Conservation (phyloP, 768 basidiomycete genomes). For the Piloderma croceum region DNA sequence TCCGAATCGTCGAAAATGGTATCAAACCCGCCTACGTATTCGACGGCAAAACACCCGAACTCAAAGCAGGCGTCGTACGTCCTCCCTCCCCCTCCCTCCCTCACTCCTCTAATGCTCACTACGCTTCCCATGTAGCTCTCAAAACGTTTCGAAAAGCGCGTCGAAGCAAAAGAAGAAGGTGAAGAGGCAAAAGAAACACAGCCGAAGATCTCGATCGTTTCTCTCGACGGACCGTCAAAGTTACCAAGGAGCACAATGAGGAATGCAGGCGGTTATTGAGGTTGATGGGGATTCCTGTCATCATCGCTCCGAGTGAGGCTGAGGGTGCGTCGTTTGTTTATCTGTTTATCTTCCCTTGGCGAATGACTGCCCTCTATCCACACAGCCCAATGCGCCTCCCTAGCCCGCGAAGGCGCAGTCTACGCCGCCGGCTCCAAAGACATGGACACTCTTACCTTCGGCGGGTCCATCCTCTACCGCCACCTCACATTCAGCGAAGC, state of each 20-base stretch:
- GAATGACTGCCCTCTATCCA: too few species aligned
- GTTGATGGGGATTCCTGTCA: slow-evolving; percentile 96
- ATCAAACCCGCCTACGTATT: slow-evolving; percentile 98
- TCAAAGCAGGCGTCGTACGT: slow-evolving; percentile 95
- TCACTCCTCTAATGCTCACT: too few species aligned
- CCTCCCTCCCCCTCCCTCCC: too few species aligned
- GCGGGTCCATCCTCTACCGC: slow-evolving; percentile 83
- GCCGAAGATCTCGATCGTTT: slow-evolving; percentile 90
- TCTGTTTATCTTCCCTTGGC: slow-evolving; percentile 1
- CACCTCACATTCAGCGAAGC: slow-evolving; percentile 98
- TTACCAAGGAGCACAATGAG: slow-evolving; percentile 93
- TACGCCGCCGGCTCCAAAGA: slow-evolving; percentile 98
- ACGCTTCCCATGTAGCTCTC: slow-evolving; percentile 61
- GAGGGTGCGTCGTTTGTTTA: slow-evolving; percentile 30
- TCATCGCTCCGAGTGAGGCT: too few species aligned
- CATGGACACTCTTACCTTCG: slow-evolving; percentile 99
- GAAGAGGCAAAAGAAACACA: slow-evolving; percentile 96
- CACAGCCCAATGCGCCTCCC: slow-evolving; percentile 97
- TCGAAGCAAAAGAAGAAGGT: slow-evolving; percentile 90
- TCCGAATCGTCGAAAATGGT: slow-evolving; percentile 98
- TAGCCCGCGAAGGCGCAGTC: slow-evolving; percentile 93
- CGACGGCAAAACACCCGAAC: slow-evolving; percentile 95
- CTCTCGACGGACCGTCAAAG: slow-evolving; percentile 85
- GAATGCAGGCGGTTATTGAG: slow-evolving; percentile 83
- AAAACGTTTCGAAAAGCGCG: slow-evolving; percentile 87